Conservation (phyloP, 495 filamentous ascomycete species). For the Aspergillus diversus region DNA sequence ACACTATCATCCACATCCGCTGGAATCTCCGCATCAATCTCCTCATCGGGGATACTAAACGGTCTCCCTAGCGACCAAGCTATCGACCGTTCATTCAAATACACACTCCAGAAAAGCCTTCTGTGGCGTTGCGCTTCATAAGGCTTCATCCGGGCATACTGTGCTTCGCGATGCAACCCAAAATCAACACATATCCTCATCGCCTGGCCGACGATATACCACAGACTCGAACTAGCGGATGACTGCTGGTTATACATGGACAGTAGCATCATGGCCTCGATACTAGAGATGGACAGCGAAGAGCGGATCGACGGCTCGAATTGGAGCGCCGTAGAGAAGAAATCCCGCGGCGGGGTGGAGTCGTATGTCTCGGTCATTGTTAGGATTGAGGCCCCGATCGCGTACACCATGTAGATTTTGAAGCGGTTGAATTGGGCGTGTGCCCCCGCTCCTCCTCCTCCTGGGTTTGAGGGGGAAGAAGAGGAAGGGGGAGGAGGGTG, state of each 20-base stretch:
- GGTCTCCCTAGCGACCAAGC: slow-evolving; percentile 43
- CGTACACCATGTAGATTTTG: slow-evolving; percentile 51
- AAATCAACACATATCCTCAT: slow-evolving; percentile 49
- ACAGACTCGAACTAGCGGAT: slow-evolving; percentile 41
- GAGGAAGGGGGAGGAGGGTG: too few relatives aligned
- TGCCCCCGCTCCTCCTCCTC: slow-evolving; percentile 6
- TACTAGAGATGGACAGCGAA: slow-evolving; percentile 38
- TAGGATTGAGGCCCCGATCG: slow-evolving; percentile 41
- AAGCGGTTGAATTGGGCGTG: slow-evolving; percentile 36
- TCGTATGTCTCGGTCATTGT: slow-evolving; percentile 42
- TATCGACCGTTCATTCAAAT: slow-evolving; percentile 42
- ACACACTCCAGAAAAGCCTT: slow-evolving; percentile 49
- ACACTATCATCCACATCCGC: slow-evolving; percentile 33
- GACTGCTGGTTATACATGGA: slow-evolving; percentile 43
- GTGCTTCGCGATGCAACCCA: slow-evolving; percentile 39
- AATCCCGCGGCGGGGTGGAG: slow-evolving; percentile 23
- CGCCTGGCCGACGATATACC: slow-evolving; percentile 50
- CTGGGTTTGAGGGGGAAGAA: too few relatives aligned
- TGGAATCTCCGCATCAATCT: slow-evolving; percentile 43
- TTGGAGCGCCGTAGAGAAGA: slow-evolving; percentile 34
- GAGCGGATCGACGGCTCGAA: slow-evolving; percentile 37
- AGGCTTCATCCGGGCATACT: slow-evolving; percentile 27
- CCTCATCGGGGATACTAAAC: slow-evolving; percentile 45
- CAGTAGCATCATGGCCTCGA: slow-evolving; percentile 46
- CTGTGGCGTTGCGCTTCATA: slow-evolving; percentile 37